These are phyloP conservation scores for Licmophora abbreviata DNA, from an alignment of 108 stramenopile species.

Conservation along the genomic window DNA sequence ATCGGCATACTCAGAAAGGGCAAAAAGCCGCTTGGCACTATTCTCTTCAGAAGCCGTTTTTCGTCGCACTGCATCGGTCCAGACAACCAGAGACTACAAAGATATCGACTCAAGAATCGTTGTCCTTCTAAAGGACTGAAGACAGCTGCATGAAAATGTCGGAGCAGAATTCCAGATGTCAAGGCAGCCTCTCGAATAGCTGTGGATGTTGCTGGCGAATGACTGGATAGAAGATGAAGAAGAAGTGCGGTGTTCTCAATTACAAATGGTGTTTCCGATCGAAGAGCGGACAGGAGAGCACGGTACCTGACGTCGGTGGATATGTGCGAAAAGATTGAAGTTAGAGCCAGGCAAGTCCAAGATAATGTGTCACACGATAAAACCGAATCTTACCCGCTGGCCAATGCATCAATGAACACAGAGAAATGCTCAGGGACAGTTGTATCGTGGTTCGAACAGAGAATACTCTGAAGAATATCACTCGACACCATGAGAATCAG, in stretches of 20 bases:
- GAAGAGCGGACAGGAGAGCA: constrained; percentile 44
- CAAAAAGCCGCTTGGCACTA: constrained; percentile 65
- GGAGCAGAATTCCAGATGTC: constrained; percentile 48
- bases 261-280: constrained; percentile 54
- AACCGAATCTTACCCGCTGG: too few species aligned
- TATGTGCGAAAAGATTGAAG: neutral
- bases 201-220: constrained; percentile 38
- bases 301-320: too few species aligned
- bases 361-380: neutral
- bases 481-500: constrained; percentile 50
- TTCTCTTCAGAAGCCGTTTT: constrained; percentile 49
- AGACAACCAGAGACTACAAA: constrained; percentile 72
- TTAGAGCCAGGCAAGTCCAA: neutral
- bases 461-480: constrained; percentile 47
- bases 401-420: constrained; percentile 30
- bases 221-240: constrained; percentile 45
- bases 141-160: constrained; percentile 68
- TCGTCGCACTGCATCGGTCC: constrained; percentile 56
- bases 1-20: constrained; percentile 62
- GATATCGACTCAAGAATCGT: constrained; percentile 61
- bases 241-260: constrained; percentile 73
- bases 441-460: constrained; percentile 54
- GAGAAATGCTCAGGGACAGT: constrained; percentile 44
- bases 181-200: constrained; percentile 59
- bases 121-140: constrained; percentile 66